phyloP scores from a whole-genome alignment of 2,329 filamentous ascomycete genomes.

The Lojkania enalia region DNA sequence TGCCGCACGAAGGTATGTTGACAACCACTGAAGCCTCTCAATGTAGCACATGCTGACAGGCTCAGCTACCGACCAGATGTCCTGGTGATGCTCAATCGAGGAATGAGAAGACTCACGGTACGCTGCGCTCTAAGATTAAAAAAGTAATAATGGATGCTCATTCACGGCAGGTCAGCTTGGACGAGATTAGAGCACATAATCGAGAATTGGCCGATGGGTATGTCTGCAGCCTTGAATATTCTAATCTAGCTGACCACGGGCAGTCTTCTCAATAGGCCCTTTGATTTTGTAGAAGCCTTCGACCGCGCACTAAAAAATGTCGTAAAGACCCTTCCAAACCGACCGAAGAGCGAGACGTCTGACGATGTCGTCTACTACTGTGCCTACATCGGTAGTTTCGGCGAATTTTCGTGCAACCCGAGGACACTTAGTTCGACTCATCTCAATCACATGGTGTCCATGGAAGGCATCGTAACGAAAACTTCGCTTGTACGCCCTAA shows the following conservation, averaged over 20 bases:
- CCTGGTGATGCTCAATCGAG: constrained; percentile 70
- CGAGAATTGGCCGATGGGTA: constrained; percentile 74
- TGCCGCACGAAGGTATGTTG: constrained; percentile 55
- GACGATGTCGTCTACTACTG: constrained; percentile 89
- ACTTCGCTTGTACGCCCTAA: constrained; percentile 95
- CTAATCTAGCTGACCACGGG: constrained; percentile 25
- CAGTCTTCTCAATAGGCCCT: constrained; percentile 79
- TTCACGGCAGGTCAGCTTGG: constrained; percentile 61
- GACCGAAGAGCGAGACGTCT: constrained; percentile 73
- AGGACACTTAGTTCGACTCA: constrained; percentile 86
- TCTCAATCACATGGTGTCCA: constrained; percentile 93
- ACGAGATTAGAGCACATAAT: constrained; percentile 89
- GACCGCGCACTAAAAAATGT: constrained; percentile 88
- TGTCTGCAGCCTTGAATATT: constrained; percentile 7
- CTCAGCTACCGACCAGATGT: constrained; percentile 89
- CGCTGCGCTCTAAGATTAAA: constrained; percentile 15
- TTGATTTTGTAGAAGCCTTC: constrained; percentile 87
- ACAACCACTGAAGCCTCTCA: constrained; percentile 14
- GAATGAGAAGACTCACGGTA: constrained; percentile 60
- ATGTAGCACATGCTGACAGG: constrained; percentile 27
- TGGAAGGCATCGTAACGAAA: constrained; percentile 96
- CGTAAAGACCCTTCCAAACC: constrained; percentile 75
- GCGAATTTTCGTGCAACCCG: constrained; percentile 91
- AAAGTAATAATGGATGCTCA: constrained; percentile 4
- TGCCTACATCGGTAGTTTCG: constrained; percentile 95